Evolutionary conservation across 768 basidiomycete species (phyloP), one percentile per base, ranked within the genome.

Genomic region (Vararia minispora): DNA sequence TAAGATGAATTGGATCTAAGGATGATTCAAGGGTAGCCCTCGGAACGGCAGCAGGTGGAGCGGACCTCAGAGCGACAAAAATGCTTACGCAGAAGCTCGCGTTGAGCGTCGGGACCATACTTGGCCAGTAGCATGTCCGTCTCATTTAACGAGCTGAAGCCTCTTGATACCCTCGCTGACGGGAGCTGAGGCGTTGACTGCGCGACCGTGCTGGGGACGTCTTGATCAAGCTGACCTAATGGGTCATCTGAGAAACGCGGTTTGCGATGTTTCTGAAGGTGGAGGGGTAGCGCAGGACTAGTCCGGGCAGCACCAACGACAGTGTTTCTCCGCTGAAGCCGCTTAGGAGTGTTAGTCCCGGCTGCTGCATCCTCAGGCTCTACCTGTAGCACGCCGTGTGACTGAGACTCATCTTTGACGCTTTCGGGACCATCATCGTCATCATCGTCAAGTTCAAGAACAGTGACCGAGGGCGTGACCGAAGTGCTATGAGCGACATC

Each of bases 11-110:
- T 82, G 75, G 34, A 92, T 72, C 81, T 92, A 40, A 46, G 39
- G 49, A 39, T 9, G 33, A 49, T 25, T 39, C 46, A 31, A 42
- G 31, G 33, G 7, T 47, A 17, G 33, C 40, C 3, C 28, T 20
- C 23, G 23, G 11, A 18, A 23, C 17, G 25, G 5, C 28, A 18
- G 27, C 29, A 36, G 5, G 10, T 33, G 20, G 17, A 46, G 61
- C 74, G 41, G 52, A 81, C 89, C 77, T 81, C 85, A 7, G 85
- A 84, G 26, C 85, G 75, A 60, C 80, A 90, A 58, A 87, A 94
- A 54, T 97, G 86, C 35, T 80, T 78, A 36, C 87, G 69, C 11
- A 95, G 63, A 22, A 94, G 69, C 45, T 81, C 74, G 10, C 68
- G 60, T 54, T 90, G 88, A 6, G 79, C 70, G 24, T 68, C 59